A percentile compares a stretch with the other conserved stretches of the same genome.
Evolutionary conservation across 495 filamentous ascomycete species (phyloP).

Genomic region (Aspergillus homomorphus): DNA sequence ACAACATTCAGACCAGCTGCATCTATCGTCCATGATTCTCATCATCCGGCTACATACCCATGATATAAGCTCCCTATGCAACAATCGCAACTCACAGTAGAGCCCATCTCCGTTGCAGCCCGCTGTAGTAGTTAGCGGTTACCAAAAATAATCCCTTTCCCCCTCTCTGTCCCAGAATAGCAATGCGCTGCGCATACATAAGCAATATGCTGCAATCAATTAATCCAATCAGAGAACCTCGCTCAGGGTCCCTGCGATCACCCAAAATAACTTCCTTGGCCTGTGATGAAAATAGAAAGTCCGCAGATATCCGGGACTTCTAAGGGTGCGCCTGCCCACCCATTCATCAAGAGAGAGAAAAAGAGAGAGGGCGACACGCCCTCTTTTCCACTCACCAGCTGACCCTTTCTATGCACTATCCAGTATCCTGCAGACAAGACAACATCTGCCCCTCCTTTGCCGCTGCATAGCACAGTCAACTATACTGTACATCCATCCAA

Average conservation of each 20-base stretch:
- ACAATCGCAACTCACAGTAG: neutral
- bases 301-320: slow-evolving; percentile 6
- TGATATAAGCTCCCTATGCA: neutral
- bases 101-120: neutral
- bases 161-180: neutral
- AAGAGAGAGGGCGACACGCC: neutral
- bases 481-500: too few relatives aligned
- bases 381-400: slow-evolving; percentile 1
- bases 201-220: neutral
- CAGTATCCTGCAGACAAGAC: neutral
- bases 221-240: neutral
- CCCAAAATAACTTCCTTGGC: slow-evolving; percentile 14
- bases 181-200: neutral
- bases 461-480: too few relatives aligned
- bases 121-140: neutral
- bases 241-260: neutral
- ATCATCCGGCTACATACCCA: neutral
- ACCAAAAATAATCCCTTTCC: slow-evolving; percentile 7
- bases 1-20: neutral
- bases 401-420: neutral
- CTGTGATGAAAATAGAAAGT: slow-evolving; percentile 13
- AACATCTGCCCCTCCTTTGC: too few relatives aligned
- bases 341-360: too few relatives aligned
- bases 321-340: neutral
- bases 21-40: neutral